Percentiles rank a stretch among this genome's conserved stretches.
Conservation (phyloP, 2,329 filamentous ascomycete genomes). For the Xylaria sp. region DNA sequence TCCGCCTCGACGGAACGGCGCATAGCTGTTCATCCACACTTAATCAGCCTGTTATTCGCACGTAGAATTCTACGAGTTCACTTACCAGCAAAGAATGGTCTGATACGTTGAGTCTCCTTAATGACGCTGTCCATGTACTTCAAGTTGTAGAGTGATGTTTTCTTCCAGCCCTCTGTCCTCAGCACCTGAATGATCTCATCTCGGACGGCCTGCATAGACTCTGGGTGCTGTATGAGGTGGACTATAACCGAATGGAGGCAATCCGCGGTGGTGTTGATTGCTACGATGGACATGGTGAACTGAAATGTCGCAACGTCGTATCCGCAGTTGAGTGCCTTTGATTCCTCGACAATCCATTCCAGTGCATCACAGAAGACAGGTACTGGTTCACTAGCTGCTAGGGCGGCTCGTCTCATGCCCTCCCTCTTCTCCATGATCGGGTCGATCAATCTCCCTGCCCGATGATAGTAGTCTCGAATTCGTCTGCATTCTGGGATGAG, state of each 20-base stretch:
- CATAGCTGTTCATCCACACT: slow-evolving; percentile 31
- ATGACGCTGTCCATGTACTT: slow-evolving; percentile 52
- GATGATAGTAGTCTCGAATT: slow-evolving; percentile 47
- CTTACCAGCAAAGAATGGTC: slow-evolving; percentile 44
- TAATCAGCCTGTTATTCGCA: slow-evolving; percentile 10
- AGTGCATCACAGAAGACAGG: slow-evolving; percentile 50
- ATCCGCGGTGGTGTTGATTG: slow-evolving; percentile 54
- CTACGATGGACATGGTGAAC: slow-evolving; percentile 48
- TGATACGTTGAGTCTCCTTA: slow-evolving; percentile 52
- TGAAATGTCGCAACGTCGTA: slow-evolving; percentile 48
- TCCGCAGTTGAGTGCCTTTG: slow-evolving; percentile 41
- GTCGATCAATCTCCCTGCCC: slow-evolving; percentile 42
- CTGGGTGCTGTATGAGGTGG: slow-evolving; percentile 55
- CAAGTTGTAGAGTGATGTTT: slow-evolving; percentile 47
- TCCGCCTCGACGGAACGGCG: slow-evolving; percentile 39
- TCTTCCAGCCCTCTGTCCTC: slow-evolving; percentile 41
- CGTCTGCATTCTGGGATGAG: slow-evolving; percentile 54
- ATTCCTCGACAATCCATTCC: slow-evolving; percentile 54
- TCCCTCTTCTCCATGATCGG: slow-evolving; percentile 42
- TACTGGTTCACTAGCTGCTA: slow-evolving; percentile 32
- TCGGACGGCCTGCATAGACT: slow-evolving; percentile 56
- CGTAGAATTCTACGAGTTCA: background rate
- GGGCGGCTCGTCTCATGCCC: slow-evolving; percentile 30
- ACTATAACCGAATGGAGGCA: slow-evolving; percentile 51
- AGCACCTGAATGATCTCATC: slow-evolving; percentile 54